Percentiles rank a stretch among this genome's conserved stretches.
These are phyloP conservation scores for Paratrypanosoma confusum DNA, from an alignment of 208 protist genomes.

Conservation along the genomic window DNA sequence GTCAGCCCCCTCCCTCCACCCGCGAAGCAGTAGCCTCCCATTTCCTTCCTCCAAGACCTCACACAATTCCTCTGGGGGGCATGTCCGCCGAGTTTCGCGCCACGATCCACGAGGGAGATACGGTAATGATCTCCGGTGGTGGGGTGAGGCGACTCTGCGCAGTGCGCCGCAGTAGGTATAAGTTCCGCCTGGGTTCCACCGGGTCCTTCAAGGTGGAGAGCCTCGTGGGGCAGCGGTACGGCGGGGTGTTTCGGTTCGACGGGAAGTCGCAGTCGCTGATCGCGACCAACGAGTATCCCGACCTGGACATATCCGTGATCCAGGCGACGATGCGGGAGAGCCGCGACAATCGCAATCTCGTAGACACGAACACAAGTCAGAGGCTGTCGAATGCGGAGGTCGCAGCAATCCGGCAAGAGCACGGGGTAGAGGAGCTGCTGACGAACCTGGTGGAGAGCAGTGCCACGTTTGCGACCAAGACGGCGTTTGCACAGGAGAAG, in stretches of 20 bases:
- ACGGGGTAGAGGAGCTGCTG: conserved; percentile 66
- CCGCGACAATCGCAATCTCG: conserved; percentile 70
- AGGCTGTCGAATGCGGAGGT: conserved; percentile 68
- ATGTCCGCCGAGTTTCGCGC: too few relatives aligned
- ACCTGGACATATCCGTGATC: conserved; percentile 70
- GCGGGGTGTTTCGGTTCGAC: conserved; percentile 60
- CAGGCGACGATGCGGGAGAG: conserved; percentile 4
- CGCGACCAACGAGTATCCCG: conserved; percentile 64
- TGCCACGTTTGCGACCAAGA: conserved; percentile 78
- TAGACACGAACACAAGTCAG: conserved; percentile 75
- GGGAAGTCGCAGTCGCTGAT: conserved; percentile 40
- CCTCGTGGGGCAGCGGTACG: conserved; percentile 74
- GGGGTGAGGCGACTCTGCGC: conserved; percentile 52
- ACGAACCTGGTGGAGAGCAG: conserved; percentile 74
- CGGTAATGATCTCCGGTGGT: conserved; percentile 75
- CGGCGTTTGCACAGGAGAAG: conserved; percentile 85
- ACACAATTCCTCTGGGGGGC: too few relatives aligned
- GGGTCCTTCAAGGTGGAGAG: conserved; percentile 42
- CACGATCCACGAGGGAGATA: conserved; percentile 64
- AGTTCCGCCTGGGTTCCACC: conserved; percentile 53
- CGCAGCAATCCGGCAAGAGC: conserved; percentile 52
- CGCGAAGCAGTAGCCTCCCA: too few relatives aligned
- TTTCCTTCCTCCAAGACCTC: too few relatives aligned
- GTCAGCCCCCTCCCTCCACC: too few relatives aligned
- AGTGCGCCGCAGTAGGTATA: conserved; percentile 34